A percentile compares a stretch with the other conserved stretches of the same genome.
phyloP scores from a whole-genome alignment of 371 early-diverging fungal species.

The Mucor lusitanicus region DNA sequence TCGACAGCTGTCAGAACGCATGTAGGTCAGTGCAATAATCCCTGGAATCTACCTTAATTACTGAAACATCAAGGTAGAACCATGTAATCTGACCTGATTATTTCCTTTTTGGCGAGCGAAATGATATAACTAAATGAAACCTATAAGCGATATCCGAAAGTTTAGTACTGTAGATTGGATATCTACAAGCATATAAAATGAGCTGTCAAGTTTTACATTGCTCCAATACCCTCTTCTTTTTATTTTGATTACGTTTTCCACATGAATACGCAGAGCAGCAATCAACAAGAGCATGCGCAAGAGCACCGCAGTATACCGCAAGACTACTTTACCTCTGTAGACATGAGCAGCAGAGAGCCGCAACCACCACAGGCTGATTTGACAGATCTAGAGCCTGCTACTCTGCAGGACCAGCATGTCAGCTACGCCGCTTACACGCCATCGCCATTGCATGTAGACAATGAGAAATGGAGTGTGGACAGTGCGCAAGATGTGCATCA shows the following conservation, averaged over 20 bases:
- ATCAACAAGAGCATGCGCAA: not conserved
- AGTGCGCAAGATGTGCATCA: not conserved
- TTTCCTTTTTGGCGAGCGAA: not conserved
- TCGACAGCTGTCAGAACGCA: too few relatives aligned
- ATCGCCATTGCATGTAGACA: not conserved
- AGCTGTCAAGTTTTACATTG: not conserved
- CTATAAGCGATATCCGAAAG: not conserved
- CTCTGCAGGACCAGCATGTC: not conserved
- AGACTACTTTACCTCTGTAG: not conserved
- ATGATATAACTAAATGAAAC: not conserved
- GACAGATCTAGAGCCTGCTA: not conserved
- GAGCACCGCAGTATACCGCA: not conserved
- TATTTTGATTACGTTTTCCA: not conserved
- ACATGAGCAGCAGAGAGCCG: not conserved
- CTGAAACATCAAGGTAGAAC: not conserved
- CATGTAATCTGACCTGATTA: not conserved
- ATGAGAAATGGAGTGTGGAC: not conserved
- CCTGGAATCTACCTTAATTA: not conserved
- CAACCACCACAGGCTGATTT: slow-evolving; percentile 1
- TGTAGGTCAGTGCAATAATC: too few relatives aligned
- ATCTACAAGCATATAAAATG: not conserved
- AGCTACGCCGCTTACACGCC: not conserved
- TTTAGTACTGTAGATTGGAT: not conserved
- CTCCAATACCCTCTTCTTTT: not conserved
- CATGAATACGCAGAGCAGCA: not conserved